Percentiles rank a stretch among this genome's conserved stretches.
phyloP scores from a whole-genome alignment of 352 stramenopile genomes.

The Globisporangium rhizosaccharum region DNA sequence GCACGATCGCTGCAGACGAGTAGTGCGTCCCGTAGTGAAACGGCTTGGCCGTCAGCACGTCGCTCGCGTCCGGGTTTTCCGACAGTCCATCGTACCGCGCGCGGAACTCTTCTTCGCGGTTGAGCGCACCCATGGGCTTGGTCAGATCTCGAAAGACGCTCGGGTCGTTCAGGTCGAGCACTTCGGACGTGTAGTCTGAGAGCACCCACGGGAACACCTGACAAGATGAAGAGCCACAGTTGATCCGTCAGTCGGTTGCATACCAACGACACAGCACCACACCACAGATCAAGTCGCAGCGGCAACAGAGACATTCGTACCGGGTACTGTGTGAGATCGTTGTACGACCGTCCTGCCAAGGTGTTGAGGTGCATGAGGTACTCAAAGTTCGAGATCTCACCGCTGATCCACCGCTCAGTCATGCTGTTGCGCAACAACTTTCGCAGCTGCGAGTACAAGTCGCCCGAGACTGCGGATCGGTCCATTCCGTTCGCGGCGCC shows the following conservation, averaged over 20 bases:
- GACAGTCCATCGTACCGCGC: constrained; percentile 56
- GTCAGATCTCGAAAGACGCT: constrained; percentile 92
- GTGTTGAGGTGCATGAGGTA: constrained; percentile 97
- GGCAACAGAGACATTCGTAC: constrained; percentile 20
- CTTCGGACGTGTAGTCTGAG: constrained; percentile 91
- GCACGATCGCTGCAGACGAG: constrained; percentile 90
- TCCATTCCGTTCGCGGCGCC: constrained; percentile 61
- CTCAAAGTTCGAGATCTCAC: constrained; percentile 89
- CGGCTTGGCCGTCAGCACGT: constrained; percentile 45
- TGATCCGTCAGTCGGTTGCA: neutral
- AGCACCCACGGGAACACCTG: constrained; percentile 97
- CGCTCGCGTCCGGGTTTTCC: constrained; percentile 30
- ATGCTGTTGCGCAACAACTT: constrained; percentile 73
- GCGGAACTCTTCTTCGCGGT: constrained; percentile 81
- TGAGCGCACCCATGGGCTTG: constrained; percentile 97
- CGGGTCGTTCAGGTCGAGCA: constrained; percentile 91
- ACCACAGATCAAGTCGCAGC: neutral
- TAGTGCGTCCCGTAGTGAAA: constrained; percentile 97
- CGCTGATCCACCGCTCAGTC: constrained; percentile 69
- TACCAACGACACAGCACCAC: neutral
- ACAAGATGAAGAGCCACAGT: neutral
- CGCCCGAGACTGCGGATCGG: constrained; percentile 29
- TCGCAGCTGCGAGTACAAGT: constrained; percentile 62
- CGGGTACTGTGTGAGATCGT: constrained; percentile 98
- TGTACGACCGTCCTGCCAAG: constrained; percentile 94